Percentiles rank a stretch among this genome's conserved stretches.
phyloP scores from a whole-genome alignment of 75 land plant species.

The Sequoiadendron giganteum region DNA sequence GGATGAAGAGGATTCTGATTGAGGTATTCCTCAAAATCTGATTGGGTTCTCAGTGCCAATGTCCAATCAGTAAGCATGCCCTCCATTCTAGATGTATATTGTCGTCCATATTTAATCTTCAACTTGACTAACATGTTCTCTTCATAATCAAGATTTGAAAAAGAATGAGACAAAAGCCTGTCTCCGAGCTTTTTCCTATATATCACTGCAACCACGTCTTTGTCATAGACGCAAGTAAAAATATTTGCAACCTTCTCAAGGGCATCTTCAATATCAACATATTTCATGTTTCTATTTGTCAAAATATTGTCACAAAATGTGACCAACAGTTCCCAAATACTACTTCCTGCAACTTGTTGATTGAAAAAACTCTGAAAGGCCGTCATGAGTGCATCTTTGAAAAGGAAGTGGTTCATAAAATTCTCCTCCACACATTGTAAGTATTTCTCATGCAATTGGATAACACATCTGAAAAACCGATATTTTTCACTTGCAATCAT shows the following conservation, averaged over 20 bases:
- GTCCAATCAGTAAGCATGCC: too few species aligned
- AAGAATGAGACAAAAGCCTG: too few species aligned
- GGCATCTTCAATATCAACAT: slow-evolving; percentile 87
- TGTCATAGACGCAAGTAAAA: slow-evolving; percentile 29
- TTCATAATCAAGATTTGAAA: slow-evolving; percentile 4
- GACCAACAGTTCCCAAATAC: slow-evolving; percentile 85
- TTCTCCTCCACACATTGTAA: slow-evolving; percentile 73
- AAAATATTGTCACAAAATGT: slow-evolving; percentile 86
- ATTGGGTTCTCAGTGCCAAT: too few species aligned
- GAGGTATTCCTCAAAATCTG: too few species aligned
- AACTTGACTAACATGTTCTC: slow-evolving; percentile 82
- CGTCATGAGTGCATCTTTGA: slow-evolving; percentile 63
- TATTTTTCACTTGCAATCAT: not conserved
- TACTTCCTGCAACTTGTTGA: slow-evolving; percentile 83
- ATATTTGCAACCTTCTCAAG: slow-evolving; percentile 68
- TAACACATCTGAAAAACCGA: slow-evolving; percentile 71
- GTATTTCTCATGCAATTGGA: slow-evolving; percentile 91
- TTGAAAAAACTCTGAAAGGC: slow-evolving; percentile 93
- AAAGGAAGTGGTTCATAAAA: slow-evolving; percentile 22
- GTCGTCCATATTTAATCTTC: slow-evolving; percentile 92
- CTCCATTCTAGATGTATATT: slow-evolving; percentile 46
- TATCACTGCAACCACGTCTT: slow-evolving; percentile 47
- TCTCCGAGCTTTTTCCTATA: too few species aligned
- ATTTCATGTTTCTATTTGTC: slow-evolving; percentile 67
- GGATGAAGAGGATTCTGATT: too few species aligned